Evolutionary conservation across 192 early-diverging fungal genomes (phyloP).

Genomic region (Chytriomyces hyalinus): DNA sequence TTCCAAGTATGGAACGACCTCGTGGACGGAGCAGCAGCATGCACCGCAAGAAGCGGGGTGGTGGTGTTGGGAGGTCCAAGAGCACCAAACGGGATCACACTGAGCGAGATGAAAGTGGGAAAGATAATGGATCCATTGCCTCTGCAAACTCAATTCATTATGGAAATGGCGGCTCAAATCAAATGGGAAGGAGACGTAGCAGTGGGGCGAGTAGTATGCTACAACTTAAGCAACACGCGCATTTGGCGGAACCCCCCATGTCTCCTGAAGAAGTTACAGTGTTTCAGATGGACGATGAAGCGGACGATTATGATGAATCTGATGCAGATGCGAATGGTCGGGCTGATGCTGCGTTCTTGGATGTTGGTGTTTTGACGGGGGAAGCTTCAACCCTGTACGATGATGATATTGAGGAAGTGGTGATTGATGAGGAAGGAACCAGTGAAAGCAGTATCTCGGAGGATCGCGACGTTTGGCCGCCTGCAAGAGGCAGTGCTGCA

Average conservation of each 20-base stretch:
- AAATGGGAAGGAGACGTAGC: background rate
- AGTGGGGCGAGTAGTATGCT: background rate
- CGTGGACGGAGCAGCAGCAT: background rate
- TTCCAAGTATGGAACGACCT: background rate
- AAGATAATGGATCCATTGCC: background rate
- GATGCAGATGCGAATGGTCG: background rate
- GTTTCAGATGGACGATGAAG: background rate
- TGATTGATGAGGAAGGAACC: background rate
- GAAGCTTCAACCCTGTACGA: background rate
- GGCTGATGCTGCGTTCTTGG: background rate
- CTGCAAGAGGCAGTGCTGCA: background rate
- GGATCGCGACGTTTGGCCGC: background rate
- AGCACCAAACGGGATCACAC: background rate
- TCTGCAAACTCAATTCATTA: background rate
- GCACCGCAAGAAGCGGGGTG: background rate
- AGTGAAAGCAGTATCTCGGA: background rate
- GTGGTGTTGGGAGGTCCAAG: background rate
- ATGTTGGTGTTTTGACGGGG: background rate
- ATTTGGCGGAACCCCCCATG: background rate
- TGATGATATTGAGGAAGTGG: background rate
- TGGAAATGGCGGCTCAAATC: no score
- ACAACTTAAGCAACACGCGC: background rate
- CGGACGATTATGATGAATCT: background rate
- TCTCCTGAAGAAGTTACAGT: background rate
- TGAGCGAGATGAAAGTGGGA: background rate